phyloP scores from a whole-genome alignment of 1,284 basidiomycete genomes.

The Rhodotorula sp. region DNA sequence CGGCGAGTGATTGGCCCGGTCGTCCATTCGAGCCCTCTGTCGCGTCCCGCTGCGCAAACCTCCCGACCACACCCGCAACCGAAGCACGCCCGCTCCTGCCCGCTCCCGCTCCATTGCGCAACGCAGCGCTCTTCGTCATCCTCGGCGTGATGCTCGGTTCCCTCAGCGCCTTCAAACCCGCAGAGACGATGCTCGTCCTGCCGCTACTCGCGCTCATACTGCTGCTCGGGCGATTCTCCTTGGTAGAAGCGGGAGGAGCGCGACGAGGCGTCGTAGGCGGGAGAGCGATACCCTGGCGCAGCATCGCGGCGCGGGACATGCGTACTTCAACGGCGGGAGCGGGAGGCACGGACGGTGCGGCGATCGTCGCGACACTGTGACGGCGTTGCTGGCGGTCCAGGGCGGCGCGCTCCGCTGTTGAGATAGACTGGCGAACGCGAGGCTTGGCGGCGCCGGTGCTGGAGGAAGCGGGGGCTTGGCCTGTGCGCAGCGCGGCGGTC shows the following conservation, averaged over 20 bases:
- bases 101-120: constrained; percentile 57
- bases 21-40: background rate
- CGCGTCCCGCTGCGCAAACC: background rate
- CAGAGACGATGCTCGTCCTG: background rate
- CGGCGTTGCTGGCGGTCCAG: constrained; percentile 23
- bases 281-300: constrained; percentile 14
- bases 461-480: background rate
- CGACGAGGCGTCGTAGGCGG: background rate
- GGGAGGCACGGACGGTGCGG: background rate
- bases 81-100: background rate
- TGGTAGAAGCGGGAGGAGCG: background rate
- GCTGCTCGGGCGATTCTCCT: background rate
- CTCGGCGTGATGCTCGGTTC: constrained; percentile 61
- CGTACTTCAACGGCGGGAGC: constrained; percentile 17
- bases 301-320: constrained; percentile 24
- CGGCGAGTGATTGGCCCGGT: background rate
- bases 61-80: background rate
- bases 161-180: constrained; percentile 5
- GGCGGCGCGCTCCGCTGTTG: constrained; percentile 26
- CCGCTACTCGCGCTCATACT: background rate
- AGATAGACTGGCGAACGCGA: constrained; percentile 17
- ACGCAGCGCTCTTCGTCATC: constrained; percentile 65
- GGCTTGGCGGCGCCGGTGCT: background rate
- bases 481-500: constrained; percentile 22
- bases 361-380: background rate